Percentiles rank a stretch among this genome's conserved stretches.
Conservation (phyloP, 164 flowering plant genomes). For the Magnolia sinica region DNA sequence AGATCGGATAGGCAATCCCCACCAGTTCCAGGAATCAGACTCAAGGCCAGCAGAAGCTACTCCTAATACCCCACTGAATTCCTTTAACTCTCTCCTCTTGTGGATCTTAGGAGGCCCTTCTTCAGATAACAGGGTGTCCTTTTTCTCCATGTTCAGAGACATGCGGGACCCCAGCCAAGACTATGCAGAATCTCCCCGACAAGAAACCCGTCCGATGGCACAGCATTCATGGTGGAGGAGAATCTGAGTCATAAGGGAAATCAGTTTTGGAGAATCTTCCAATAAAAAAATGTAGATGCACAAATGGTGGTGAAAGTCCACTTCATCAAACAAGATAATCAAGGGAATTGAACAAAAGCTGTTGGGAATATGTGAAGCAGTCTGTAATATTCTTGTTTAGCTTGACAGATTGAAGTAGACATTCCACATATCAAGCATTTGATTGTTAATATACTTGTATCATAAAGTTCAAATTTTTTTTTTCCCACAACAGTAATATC, state of each 20-base stretch:
- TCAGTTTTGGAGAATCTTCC: too few species aligned
- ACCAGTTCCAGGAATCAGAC: constrained; percentile 34
- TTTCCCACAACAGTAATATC: not conserved
- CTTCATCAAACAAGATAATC: too few species aligned
- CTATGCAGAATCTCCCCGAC: constrained; percentile 41
- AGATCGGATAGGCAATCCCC: constrained; percentile 27
- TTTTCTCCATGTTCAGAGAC: constrained; percentile 83
- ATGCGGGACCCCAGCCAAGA: constrained; percentile 76
- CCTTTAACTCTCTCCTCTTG: constrained; percentile 72
- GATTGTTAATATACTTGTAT: too few species aligned
- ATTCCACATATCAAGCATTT: too few species aligned
- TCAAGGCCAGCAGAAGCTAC: constrained; percentile 38
- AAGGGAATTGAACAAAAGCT: too few species aligned
- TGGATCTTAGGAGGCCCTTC: constrained; percentile 87
- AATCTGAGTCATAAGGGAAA: not conserved
- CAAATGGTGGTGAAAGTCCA: too few species aligned
- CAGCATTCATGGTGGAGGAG: constrained; percentile 11
- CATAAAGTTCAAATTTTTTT: too few species aligned
- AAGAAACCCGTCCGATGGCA: constrained; percentile 23
- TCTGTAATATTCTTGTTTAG: too few species aligned
- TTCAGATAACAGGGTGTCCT: constrained; percentile 74
- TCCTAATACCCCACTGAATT: constrained; percentile 50
- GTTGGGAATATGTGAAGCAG: too few species aligned
- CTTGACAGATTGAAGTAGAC: too few species aligned
- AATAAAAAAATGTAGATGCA: too few species aligned